These are phyloP conservation scores for Paraleonurus japonicus DNA, from an alignment of 257 asterid species.

Conservation along the genomic window DNA sequence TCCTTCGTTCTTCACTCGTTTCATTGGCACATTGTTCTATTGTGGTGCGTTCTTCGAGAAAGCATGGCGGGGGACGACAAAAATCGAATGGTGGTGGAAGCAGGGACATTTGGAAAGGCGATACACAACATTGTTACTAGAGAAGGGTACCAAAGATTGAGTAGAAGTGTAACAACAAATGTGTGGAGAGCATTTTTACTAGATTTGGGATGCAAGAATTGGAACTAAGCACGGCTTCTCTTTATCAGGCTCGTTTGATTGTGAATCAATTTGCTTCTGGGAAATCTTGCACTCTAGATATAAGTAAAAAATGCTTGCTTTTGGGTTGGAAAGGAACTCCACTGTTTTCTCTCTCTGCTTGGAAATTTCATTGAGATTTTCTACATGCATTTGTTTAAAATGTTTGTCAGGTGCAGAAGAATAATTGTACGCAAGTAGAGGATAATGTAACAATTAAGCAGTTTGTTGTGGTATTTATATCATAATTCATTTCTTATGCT, in stretches of 20 bases:
- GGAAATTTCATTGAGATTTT: too few relatives aligned
- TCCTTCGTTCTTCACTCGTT: not conserved
- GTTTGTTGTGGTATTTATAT: too few relatives aligned
- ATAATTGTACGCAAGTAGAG: too few relatives aligned
- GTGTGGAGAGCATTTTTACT: not conserved
- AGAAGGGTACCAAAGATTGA: not conserved
- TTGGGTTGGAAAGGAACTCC: not conserved
- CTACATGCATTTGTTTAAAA: too few relatives aligned
- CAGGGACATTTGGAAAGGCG: not conserved
- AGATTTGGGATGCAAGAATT: not conserved
- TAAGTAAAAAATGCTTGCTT: not conserved
- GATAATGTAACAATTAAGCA: too few relatives aligned
- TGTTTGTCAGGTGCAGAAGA: too few relatives aligned
- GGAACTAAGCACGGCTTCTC: not conserved
- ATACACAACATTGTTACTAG: not conserved
- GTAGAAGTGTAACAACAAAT: not conserved
- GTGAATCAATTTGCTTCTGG: not conserved
- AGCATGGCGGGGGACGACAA: not conserved
- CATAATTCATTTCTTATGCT: too few relatives aligned
- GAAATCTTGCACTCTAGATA: not conserved
- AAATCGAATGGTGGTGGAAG: not conserved
- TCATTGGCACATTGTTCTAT: not conserved
- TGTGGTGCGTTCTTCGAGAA: not conserved
- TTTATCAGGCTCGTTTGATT: not conserved
- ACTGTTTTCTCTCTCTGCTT: not conserved